Percentiles rank a stretch among this genome's conserved stretches.
These are phyloP conservation scores for Botrytis tulipae DNA, from an alignment of 2,329 filamentous ascomycete genomes.

Conservation along the genomic window DNA sequence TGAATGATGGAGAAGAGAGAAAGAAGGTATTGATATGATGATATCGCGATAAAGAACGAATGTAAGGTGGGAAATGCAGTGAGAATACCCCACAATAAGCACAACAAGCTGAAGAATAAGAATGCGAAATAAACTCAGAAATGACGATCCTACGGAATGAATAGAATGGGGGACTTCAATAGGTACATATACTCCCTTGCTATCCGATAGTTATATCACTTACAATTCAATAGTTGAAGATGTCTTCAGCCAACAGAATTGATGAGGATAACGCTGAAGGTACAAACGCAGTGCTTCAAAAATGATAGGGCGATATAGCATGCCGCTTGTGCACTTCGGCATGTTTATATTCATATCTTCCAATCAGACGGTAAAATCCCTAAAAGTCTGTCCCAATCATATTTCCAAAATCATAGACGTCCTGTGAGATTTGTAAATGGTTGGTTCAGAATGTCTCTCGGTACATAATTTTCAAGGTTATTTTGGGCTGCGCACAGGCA, in stretches of 20 bases:
- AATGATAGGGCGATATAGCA: background rate
- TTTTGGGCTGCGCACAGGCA: background rate
- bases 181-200: constrained; percentile 8
- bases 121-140: background rate
- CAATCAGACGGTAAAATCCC: background rate
- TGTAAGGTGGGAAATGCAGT: background rate
- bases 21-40: background rate
- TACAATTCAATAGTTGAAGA: constrained; percentile 10
- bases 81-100: constrained; percentile 5
- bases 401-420: background rate
- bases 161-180: background rate
- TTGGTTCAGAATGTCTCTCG: background rate
- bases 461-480: background rate
- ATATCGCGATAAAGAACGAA: background rate
- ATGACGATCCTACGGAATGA: background rate
- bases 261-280: constrained; percentile 7
- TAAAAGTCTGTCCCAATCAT: background rate
- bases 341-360: background rate
- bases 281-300: background rate
- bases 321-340: background rate
- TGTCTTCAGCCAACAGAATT: constrained; percentile 3
- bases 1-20: background rate
- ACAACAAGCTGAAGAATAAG: constrained; percentile 7
- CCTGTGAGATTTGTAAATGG: background rate
- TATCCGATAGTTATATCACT: background rate